Conservation (phyloP, 441 rosid genomes). For the Breynia disticha region DNA sequence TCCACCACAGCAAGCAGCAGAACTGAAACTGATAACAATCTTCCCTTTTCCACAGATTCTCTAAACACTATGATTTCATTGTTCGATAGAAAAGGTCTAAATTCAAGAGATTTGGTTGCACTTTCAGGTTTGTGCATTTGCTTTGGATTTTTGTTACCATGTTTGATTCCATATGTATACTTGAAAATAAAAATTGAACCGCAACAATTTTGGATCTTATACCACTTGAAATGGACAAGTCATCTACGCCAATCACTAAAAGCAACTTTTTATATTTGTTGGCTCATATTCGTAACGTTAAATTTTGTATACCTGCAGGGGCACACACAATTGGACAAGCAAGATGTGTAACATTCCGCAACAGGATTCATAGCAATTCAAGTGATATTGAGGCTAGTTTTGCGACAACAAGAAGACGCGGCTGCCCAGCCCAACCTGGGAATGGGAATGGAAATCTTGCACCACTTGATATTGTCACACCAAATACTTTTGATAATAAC, state of each 20-base stretch:
- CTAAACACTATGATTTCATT: conserved; percentile 4
- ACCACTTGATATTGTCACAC: conserved; percentile 23
- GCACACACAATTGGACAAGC: conserved; percentile 40
- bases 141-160: too few species aligned
- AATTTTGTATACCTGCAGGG: conserved; percentile 37
- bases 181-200: too few species aligned
- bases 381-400: conserved; percentile 35
- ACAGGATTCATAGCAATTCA: conserved; percentile 33
- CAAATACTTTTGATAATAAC: neutral
- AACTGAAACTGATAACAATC: conserved; percentile 10
- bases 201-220: too few species aligned
- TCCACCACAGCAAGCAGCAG: conserved; percentile 16
- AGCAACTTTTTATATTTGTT: conserved; percentile 9
- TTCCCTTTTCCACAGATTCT: conserved; percentile 12
- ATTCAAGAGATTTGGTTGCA: conserved; percentile 22
- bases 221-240: too few species aligned
- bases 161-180: too few species aligned
- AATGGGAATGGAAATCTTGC: conserved; percentile 29
- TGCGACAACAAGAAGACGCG: conserved; percentile 32
- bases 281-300: conserved; percentile 50
- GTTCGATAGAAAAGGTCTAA: conserved; percentile 15
- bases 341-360: conserved; percentile 35
- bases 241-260: too few species aligned
- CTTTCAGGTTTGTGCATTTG: conserved; percentile 13
- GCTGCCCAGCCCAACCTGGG: conserved; percentile 17